Evolutionary conservation across 163 green algal species (phyloP).

Genomic region (Chlorella variabilis): DNA sequence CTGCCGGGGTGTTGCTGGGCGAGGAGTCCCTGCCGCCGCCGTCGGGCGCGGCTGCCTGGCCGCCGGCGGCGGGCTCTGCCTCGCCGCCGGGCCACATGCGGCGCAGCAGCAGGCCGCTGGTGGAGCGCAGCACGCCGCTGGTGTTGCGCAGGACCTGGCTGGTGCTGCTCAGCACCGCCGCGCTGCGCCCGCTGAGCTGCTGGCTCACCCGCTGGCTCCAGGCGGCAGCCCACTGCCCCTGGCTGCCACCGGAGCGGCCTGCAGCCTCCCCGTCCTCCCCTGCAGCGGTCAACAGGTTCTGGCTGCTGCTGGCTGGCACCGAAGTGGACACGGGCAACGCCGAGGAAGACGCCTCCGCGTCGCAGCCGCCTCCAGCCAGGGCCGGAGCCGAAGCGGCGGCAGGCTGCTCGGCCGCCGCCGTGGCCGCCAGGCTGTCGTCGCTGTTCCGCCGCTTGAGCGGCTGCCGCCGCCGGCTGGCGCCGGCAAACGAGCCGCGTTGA

Average conservation of each 20-base stretch:
- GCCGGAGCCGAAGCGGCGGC: background rate
- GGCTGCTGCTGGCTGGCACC: background rate
- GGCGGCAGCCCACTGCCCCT: background rate
- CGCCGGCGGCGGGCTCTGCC: background rate
- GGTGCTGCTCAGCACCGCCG: background rate
- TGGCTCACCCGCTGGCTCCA: slow-evolving; percentile 10
- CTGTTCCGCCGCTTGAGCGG: slow-evolving; percentile 44
- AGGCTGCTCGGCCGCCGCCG: background rate
- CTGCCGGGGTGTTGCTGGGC: background rate
- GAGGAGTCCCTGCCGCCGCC: background rate
- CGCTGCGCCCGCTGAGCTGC: background rate
- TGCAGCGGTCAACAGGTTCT: background rate
- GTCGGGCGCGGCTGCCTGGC: background rate
- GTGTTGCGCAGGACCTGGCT: slow-evolving; percentile 1
- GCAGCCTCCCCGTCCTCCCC: background rate
- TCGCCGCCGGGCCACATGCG: slow-evolving; percentile 29
- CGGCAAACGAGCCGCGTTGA: background rate
- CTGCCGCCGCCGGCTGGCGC: slow-evolving; percentile 6
- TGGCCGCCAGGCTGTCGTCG: slow-evolving; percentile 18
- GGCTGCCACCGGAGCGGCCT: background rate
- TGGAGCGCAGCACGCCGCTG: background rate
- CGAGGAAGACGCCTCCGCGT: background rate
- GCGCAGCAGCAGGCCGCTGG: slow-evolving; percentile 22
- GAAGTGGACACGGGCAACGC: slow-evolving; percentile 8
- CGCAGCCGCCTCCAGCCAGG: background rate